Percentiles rank a stretch among this genome's conserved stretches.
These are phyloP conservation scores for Aurinia saxatilis DNA, from an alignment of 345 rosid species.

Conservation along the genomic window DNA sequence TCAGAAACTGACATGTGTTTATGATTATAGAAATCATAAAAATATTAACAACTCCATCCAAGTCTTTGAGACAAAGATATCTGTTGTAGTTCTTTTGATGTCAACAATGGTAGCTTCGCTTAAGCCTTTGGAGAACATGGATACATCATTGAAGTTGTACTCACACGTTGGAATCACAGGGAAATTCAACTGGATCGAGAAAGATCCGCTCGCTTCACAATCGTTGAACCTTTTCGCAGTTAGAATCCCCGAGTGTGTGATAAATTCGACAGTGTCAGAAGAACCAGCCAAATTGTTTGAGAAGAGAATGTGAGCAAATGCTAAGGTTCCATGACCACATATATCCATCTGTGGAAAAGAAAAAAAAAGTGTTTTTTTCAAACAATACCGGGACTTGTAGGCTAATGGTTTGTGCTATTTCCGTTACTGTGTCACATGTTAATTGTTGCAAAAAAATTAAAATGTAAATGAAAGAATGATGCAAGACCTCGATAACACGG, in stretches of 20 bases:
- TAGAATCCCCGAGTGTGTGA: constrained; percentile 47
- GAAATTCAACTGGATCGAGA: constrained; percentile 44
- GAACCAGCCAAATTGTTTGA: constrained; percentile 36
- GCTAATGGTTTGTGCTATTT: too few relatives aligned
- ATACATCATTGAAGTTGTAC: constrained; percentile 23
- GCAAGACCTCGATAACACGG: constrained; percentile 32
- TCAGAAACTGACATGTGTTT: too few relatives aligned
- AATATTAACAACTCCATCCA: too few relatives aligned
- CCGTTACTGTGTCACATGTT: too few relatives aligned
- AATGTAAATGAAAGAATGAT: too few relatives aligned
- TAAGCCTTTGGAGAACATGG: constrained; percentile 13
- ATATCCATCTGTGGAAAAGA: constrained; percentile 37
- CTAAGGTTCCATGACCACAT: constrained; percentile 76
- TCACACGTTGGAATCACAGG: constrained; percentile 36
- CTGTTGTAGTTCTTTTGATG: constrained; percentile 30
- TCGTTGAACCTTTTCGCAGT: constrained; percentile 37
- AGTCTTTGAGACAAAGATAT: too few relatives aligned
- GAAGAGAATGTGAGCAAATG: constrained; percentile 59
- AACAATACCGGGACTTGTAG: too few relatives aligned
- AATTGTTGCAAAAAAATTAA: too few relatives aligned
- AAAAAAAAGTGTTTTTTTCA: too few relatives aligned
- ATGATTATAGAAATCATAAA: too few relatives aligned
- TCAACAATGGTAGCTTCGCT: constrained; percentile 45
- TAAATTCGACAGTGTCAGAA: constrained; percentile 37
- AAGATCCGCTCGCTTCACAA: constrained; percentile 15